Conservation (phyloP, 192 early-diverging fungal species). For the Entomortierella beljakovae region DNA sequence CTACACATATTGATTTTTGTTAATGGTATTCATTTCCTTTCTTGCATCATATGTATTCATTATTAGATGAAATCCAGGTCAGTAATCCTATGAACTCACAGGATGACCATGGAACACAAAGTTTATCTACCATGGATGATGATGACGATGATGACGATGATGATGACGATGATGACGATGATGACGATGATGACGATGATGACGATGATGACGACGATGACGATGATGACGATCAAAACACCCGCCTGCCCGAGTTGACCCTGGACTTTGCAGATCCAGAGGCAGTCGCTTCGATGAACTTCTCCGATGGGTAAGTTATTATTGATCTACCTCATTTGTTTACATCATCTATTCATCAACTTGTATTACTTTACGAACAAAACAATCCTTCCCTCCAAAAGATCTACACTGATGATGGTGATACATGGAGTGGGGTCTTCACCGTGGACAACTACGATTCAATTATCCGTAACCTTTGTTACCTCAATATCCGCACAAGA, state of each 20-base stretch:
- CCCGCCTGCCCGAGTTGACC: not conserved
- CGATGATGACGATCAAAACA: not conserved
- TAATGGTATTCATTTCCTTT: too few relatives aligned
- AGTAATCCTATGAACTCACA: too few relatives aligned
- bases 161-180: not conserved
- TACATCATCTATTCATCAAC: not conserved
- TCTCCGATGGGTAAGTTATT: conserved; percentile 19
- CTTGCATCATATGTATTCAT: too few relatives aligned
- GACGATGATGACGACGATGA: not conserved
- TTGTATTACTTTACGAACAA: not conserved
- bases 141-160: not conserved
- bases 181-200: not conserved
- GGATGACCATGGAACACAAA: too few relatives aligned
- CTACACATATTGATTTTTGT: too few relatives aligned
- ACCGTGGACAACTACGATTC: conserved; percentile 2
- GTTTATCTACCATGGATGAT: too few relatives aligned
- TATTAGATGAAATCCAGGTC: too few relatives aligned
- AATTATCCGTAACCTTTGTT: conserved; percentile 19
- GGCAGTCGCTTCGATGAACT: conserved; percentile 16
- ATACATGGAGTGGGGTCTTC: conserved; percentile 7
- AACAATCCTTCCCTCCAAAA: not conserved
- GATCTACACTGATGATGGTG: conserved; percentile 19
- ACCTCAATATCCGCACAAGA: conserved; percentile 3
- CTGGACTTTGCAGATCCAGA: not conserved
- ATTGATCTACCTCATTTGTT: not conserved